These are phyloP conservation scores for Myrmaecium sp. DNA, from an alignment of 2,329 filamentous ascomycete genomes.

Conservation along the genomic window DNA sequence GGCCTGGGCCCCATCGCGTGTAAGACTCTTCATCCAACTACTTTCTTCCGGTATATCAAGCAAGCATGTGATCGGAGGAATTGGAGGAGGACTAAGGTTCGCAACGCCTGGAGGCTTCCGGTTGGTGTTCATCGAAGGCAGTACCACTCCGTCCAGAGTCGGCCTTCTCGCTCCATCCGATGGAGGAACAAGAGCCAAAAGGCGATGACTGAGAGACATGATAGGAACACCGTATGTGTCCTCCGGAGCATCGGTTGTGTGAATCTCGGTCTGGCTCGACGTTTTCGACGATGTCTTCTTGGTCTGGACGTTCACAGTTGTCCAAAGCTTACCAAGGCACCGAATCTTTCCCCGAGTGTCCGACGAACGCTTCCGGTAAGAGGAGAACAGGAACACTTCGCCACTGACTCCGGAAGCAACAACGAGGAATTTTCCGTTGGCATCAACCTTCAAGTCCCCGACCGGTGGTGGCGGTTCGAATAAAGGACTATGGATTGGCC, in stretches of 20 bases:
- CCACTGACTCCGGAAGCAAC: slow-evolving; percentile 70
- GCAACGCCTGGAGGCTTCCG: slow-evolving; percentile 38
- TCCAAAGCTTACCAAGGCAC: slow-evolving; percentile 87
- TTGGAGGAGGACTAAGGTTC: slow-evolving; percentile 49
- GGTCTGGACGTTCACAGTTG: slow-evolving; percentile 47
- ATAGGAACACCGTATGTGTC: slow-evolving; percentile 41
- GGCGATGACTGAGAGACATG: slow-evolving; percentile 52
- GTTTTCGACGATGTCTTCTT: slow-evolving; percentile 15
- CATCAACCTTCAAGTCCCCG: slow-evolving; percentile 57
- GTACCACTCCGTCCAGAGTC: slow-evolving; percentile 49
- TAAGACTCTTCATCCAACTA: slow-evolving; percentile 57
- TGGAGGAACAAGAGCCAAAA: slow-evolving; percentile 63
- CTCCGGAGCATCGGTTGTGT: slow-evolving; percentile 17
- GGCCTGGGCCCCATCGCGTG: slow-evolving; percentile 65
- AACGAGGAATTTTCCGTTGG: slow-evolving; percentile 53
- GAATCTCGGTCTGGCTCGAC: slow-evolving; percentile 18
- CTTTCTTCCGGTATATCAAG: slow-evolving; percentile 61
- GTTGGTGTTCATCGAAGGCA: slow-evolving; percentile 32
- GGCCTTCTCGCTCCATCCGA: no score
- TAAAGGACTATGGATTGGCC: slow-evolving; percentile 39
- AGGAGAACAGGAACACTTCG: slow-evolving; percentile 61
- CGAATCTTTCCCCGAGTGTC: slow-evolving; percentile 27
- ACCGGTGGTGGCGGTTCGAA: slow-evolving; percentile 53
- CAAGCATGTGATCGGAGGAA: slow-evolving; percentile 48
- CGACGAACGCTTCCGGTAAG: slow-evolving; percentile 12